Evolutionary conservation across 2,329 filamentous ascomycete genomes (phyloP).

Genomic region (Alternaria atra): DNA sequence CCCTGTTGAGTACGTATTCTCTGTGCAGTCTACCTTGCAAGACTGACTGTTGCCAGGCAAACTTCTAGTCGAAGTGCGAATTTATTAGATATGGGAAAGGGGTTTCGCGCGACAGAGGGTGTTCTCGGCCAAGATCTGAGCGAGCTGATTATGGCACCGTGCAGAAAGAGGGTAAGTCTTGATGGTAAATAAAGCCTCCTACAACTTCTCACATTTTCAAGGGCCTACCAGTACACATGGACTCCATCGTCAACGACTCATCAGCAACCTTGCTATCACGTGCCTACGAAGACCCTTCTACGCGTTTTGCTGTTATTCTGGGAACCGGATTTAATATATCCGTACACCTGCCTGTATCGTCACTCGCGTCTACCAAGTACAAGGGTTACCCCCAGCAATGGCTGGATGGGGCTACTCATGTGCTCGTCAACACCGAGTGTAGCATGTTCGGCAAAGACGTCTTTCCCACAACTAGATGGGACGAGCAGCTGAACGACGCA

Average conservation of each 20-base stretch:
- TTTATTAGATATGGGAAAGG: slow-evolving; percentile 71
- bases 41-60: slow-evolving; percentile 53
- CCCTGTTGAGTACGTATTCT: slow-evolving; percentile 62
- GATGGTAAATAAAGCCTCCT: slow-evolving; percentile 2
- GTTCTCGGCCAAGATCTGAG: slow-evolving; percentile 68
- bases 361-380: slow-evolving; percentile 65
- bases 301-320: slow-evolving; percentile 70
- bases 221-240: slow-evolving; percentile 66
- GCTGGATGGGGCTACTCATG: slow-evolving; percentile 66
- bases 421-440: slow-evolving; percentile 72
- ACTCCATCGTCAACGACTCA: slow-evolving; percentile 71
- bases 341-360: slow-evolving; percentile 66
- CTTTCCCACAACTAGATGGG: slow-evolving; percentile 68
- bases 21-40: neutral
- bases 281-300: slow-evolving; percentile 68
- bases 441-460: slow-evolving; percentile 71
- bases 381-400: slow-evolving; percentile 63
- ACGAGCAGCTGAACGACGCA: slow-evolving; percentile 65
- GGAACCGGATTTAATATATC: slow-evolving; percentile 72
- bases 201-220: slow-evolving; percentile 32
- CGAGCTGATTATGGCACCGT: slow-evolving; percentile 67
- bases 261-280: slow-evolving; percentile 69
- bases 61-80: slow-evolving; percentile 67
- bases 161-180: slow-evolving; percentile 56
- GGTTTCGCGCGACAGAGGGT: slow-evolving; percentile 68